Evolutionary conservation across 2,329 filamentous ascomycete species (phyloP), one percentile per base, ranked within the genome.

Genomic region (Ceratocystis harringtonii): DNA sequence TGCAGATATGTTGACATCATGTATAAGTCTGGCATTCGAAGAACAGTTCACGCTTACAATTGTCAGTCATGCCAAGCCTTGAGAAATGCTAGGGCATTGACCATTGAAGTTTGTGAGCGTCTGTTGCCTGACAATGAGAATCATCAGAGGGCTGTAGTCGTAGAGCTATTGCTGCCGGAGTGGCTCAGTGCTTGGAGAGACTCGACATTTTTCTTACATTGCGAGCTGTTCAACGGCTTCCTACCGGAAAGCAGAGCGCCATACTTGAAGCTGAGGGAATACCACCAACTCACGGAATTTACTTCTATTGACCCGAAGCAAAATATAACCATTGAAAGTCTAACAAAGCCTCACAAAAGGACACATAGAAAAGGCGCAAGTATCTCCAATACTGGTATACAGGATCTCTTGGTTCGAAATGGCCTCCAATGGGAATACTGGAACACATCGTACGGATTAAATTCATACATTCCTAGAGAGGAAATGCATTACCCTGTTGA

Each of bases 101-200:
- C 30, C 0, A 84, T 87, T 6, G 0, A 52, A 0, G 70, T 82
- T 7, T 75, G 82, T 68, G 83, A 86, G 69, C 84, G 81, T 81
- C 82, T 83, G 0, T 72, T 86, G 0, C 78, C 81, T 0, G 36
- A 52, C 0, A 17, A 74, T 0, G 0, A 55, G 0, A 5, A 67
- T 0, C 32, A 74, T 10, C 74, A 75, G 0, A 78, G 80, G 66
- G 74, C 79, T 0, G 75, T 76, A 0, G 74, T 85, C 0, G 85
- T 85, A 62, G 83, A 85, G 68, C 71, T 85, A 0, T 63, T 69
- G 0, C 68, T 76, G 0, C 81, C 82, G 0, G 3, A 25, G 0
- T 32, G 70, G 0, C 57, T 65, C 12, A 41, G 4, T 8, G 12
- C 52, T 4, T 65, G 64, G 64, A 50, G 43, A 52, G 64, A 61